A percentile compares a stretch with the other conserved stretches of the same genome.
Conservation (phyloP, 768 basidiomycete genomes). For the Hydnomerulius pinastri region DNA sequence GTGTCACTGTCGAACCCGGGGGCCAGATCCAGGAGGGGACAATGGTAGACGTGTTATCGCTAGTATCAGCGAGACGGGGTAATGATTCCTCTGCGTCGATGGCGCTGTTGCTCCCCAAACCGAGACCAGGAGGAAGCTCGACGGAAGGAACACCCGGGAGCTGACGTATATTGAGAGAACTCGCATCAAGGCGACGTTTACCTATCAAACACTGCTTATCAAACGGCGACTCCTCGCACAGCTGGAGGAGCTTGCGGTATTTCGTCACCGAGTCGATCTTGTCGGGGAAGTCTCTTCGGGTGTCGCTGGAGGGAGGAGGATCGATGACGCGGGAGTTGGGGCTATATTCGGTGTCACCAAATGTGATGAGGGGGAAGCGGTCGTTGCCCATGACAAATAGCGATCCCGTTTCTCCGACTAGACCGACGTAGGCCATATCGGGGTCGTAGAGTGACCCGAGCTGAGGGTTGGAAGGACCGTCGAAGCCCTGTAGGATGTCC, state of each 20-base stretch:
- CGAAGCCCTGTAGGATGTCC: slow-evolving; percentile 62
- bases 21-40: slow-evolving; percentile 16
- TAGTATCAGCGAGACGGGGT: slow-evolving; percentile 18
- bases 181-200: slow-evolving; percentile 52
- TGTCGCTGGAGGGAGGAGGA: slow-evolving; percentile 31
- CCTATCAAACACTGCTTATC: slow-evolving; percentile 67
- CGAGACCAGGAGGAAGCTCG: slow-evolving; percentile 29
- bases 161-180: slow-evolving; percentile 52
- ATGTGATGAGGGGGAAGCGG: slow-evolving; percentile 80
- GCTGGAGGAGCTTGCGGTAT: slow-evolving; percentile 43
- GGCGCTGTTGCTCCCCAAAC: slow-evolving; percentile 7
- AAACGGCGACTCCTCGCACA: slow-evolving; percentile 38
- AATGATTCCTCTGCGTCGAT: slow-evolving; percentile 17
- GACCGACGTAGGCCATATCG: slow-evolving; percentile 79
- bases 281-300: slow-evolving; percentile 36
- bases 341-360: slow-evolving; percentile 49
- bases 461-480: slow-evolving; percentile 29
- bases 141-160: slow-evolving; percentile 57
- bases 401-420: slow-evolving; percentile 68
- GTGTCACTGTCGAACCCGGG: slow-evolving; percentile 5
- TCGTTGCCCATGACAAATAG: slow-evolving; percentile 86
- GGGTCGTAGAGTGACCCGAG: slow-evolving; percentile 44
- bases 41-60: slow-evolving; percentile 11
- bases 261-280: slow-evolving; percentile 48
- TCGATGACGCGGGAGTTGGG: slow-evolving; percentile 36